A percentile compares a stretch with the other conserved stretches of the same genome.
These are phyloP conservation scores for Cordyceps javanica DNA, from an alignment of 2,329 filamentous ascomycete species.

Conservation along the genomic window DNA sequence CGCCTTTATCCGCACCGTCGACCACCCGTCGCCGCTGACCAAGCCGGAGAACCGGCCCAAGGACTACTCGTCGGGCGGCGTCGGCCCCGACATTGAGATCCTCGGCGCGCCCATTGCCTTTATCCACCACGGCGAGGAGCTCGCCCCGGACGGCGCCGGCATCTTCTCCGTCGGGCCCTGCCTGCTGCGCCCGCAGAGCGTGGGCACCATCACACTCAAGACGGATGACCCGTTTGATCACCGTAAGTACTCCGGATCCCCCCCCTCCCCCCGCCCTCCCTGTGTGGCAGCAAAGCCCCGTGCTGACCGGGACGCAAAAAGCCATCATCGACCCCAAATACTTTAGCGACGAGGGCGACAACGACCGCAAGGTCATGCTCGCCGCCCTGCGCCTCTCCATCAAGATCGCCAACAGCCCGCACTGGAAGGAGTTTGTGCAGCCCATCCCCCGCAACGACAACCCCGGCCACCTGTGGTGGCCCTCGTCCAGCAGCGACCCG, in stretches of 20 bases:
- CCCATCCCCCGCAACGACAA: slow-evolving; percentile 14
- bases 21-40: slow-evolving; percentile 10
- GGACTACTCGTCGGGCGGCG: slow-evolving; percentile 15
- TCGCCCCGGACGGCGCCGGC: not conserved
- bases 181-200: slow-evolving; percentile 16
- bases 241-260: slow-evolving; percentile 12
- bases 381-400: slow-evolving; percentile 15
- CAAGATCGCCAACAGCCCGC: slow-evolving; percentile 15
- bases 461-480: slow-evolving; percentile 17
- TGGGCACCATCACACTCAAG: slow-evolving; percentile 15
- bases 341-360: slow-evolving; percentile 16
- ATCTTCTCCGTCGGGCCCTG: slow-evolving; percentile 14
- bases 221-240: slow-evolving; percentile 17
- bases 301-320: not conserved
- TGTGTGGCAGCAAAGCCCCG: not conserved
- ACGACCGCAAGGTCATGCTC: slow-evolving; percentile 17
- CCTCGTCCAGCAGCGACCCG: slow-evolving; percentile 16
- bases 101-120: slow-evolving; percentile 15
- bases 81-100: slow-evolving; percentile 17
- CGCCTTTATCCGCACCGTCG: slow-evolving; percentile 16
- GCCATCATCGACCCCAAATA: slow-evolving; percentile 19
- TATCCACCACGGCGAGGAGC: slow-evolving; percentile 18
- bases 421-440: slow-evolving; percentile 15
- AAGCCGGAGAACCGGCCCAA: slow-evolving; percentile 9
- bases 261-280: not conserved